A percentile compares a stretch with the other conserved stretches of the same genome.
Conservation (phyloP, 2,329 filamentous ascomycete species). For the Monosporascus sp. region DNA sequence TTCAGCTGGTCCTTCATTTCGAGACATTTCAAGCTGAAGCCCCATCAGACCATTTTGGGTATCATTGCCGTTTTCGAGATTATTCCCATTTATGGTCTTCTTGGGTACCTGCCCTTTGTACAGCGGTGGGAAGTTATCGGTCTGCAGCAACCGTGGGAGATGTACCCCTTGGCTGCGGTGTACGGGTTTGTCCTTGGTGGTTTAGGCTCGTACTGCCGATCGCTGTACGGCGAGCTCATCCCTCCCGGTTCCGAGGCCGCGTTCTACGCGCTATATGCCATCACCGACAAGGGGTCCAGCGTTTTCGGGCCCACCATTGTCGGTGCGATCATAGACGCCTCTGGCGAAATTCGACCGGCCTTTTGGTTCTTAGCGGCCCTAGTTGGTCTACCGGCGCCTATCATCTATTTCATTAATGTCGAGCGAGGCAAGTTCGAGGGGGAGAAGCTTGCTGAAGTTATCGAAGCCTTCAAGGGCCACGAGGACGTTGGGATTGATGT, state of each 20-base stretch:
- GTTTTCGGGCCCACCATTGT: conserved; percentile 94
- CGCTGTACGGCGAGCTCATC: conserved; percentile 87
- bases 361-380: conserved; percentile 88
- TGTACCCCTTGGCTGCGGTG: conserved; percentile 86
- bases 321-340: conserved; percentile 80
- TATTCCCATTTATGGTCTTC: conserved; percentile 84
- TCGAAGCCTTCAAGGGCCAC: conserved; percentile 44
- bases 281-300: conserved; percentile 93
- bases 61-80: conserved; percentile 88
- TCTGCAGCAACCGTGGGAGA: conserved; percentile 92
- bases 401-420: conserved; percentile 82
- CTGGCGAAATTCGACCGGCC: conserved; percentile 74
- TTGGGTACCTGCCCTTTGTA: conserved; percentile 81
- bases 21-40: conserved; percentile 60
- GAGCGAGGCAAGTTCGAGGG: conserved; percentile 70
- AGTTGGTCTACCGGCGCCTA: conserved; percentile 76
- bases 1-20: conserved; percentile 85
- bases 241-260: conserved; percentile 91
- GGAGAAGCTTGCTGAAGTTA: conserved; percentile 53
- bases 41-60: conserved; percentile 85
- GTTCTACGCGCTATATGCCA: conserved; percentile 94
- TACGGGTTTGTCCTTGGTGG: conserved; percentile 96
- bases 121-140: conserved; percentile 70
- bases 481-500: conserved; percentile 15
- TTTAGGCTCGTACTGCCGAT: conserved; percentile 84